Conservation (phyloP, 805 yeast species). For the Kodamaea restingae region DNA sequence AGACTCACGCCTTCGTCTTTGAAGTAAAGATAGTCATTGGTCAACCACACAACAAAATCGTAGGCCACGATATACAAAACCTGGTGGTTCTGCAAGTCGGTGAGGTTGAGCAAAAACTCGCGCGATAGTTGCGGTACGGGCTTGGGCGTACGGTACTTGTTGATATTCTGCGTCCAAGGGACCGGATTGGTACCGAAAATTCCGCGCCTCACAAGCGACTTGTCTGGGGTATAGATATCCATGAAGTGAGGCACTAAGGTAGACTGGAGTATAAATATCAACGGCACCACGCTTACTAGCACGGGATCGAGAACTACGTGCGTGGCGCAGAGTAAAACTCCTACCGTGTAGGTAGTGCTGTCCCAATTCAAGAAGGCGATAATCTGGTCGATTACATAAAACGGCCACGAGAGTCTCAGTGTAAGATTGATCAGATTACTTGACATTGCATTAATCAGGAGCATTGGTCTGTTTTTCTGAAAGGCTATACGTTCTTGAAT, state of each 20-base stretch:
- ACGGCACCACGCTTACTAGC: conserved; percentile 50
- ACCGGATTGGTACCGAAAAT: conserved; percentile 22
- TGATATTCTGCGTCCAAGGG: conserved; percentile 48
- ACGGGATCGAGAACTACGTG: conserved; percentile 59
- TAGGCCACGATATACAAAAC: conserved; percentile 56
- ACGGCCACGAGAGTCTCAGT: conserved; percentile 59
- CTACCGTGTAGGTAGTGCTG: conserved; percentile 57
- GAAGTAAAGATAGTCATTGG: conserved; percentile 59
- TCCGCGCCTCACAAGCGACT: conserved; percentile 15
- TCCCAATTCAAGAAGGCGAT: conserved; percentile 61
- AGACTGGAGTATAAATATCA: conserved; percentile 48
- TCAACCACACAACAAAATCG: conserved; percentile 49
- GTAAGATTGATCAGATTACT: conserved; percentile 60
- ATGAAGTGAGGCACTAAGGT: conserved; percentile 67
- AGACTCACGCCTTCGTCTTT: conserved; percentile 58
- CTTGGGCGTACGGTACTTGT: conserved; percentile 49
- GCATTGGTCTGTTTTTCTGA: conserved; percentile 61
- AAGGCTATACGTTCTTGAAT: conserved; percentile 53
- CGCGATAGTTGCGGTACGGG: conserved; percentile 77
- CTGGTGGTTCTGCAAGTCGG: conserved; percentile 84
- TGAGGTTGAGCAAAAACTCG: conserved; percentile 72
- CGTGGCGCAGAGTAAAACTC: conserved; percentile 47
- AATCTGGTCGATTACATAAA: conserved; percentile 55
- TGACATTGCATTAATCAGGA: conserved; percentile 68
- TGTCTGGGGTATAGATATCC: conserved; percentile 61